Evolutionary conservation across 805 yeast genomes (phyloP), one percentile per base, ranked within the genome.

Genomic region (Maudiozyma serrabonitensis): DNA sequence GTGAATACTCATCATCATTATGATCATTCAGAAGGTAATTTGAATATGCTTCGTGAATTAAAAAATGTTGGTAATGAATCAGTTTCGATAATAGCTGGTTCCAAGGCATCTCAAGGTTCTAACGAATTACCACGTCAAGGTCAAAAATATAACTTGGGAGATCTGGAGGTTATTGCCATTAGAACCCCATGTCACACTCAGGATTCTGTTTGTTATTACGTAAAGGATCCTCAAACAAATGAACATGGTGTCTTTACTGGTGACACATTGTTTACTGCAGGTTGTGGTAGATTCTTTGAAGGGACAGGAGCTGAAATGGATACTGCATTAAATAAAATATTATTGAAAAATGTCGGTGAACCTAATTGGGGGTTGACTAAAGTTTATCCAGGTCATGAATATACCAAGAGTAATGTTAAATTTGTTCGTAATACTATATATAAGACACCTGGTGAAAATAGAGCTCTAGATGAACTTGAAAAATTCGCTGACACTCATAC

Each of bases 171-270:
- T 46, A 80, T 82, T 1, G 95, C 96, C 0, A 72, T 91, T 39
- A 91, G 91, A 67, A 93, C 99, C 0, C 99, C 99, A 4, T 93
- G 99, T 63, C 99, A 93, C 66, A 93, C 99, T 0, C 93, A 85
- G 67, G 99, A 93, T 68, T 87, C 96, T 3, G 86, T 93, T 52
- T 91, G 98, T 62, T 93, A 88, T 67, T 84, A 68, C 58, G 88
- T 78, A 0, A 71, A 71, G 44, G 98, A 91, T 63, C 42, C 52
- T 0, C 56, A 64, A n/a, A 79, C 89, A 0, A 75, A 73, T 34
- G 79, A 88, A 56, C 74, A 73, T 54, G 89, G 84, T 3, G 89
- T 93, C 1, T 88, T 93, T 69, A 87, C 97, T 0, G 99, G 99
- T 12, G 99, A 93, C 67, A 93, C 99, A 0, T 72, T 93, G 41